Evolutionary conservation across 148 eudicot species (phyloP), one percentile per base, ranked within the genome.

Genomic region (Vaccinium vitisidaea): DNA sequence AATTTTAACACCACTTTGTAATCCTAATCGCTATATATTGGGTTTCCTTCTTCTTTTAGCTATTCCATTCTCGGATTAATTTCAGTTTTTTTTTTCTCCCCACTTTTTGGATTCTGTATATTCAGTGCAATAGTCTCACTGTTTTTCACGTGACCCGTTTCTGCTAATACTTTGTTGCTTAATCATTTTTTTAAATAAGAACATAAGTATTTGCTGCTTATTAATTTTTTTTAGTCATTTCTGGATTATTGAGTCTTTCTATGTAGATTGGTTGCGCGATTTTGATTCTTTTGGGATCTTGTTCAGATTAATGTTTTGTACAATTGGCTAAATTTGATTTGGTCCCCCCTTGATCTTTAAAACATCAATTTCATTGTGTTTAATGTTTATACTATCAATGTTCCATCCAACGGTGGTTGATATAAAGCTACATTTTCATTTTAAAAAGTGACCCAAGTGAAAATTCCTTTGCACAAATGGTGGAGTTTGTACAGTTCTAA

Each of bases 111-210:
- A 14, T 25, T 69, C 25, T 5, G 63, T 21, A 18, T 23, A 48
- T 25, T 30, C 8, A 55, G 36, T 70, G 9, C 5, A 71, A 30
- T 18, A 49, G 49, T 32, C 7, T 74, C 36, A 74, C 36, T 74
- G 15, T 18, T 74, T 55, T 54, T 83, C 69, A 83, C 76, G 52
- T 16, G 70, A n/a, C 27, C 59, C 53, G 27, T 25, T 70, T 70
- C 84, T 70, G 21, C 18, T 55, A 9, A 69, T 30, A 30, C 9
- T 82, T 32, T 16, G 63, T 54, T 30, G 65, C 63, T 25, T 43
- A 54, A 79, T 54, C 55, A n/a, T 21, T 48, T 21, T 46, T 58
- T 12, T 30, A 58, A 65, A 25, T 67, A 27, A 67, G 16, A 67
- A 69, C 39, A 9, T 53, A 36, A 36, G 39, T 36, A 53, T 9